Evolutionary conservation across 139 green algal genomes (phyloP).

Genomic region (Micractinium sp.): DNA sequence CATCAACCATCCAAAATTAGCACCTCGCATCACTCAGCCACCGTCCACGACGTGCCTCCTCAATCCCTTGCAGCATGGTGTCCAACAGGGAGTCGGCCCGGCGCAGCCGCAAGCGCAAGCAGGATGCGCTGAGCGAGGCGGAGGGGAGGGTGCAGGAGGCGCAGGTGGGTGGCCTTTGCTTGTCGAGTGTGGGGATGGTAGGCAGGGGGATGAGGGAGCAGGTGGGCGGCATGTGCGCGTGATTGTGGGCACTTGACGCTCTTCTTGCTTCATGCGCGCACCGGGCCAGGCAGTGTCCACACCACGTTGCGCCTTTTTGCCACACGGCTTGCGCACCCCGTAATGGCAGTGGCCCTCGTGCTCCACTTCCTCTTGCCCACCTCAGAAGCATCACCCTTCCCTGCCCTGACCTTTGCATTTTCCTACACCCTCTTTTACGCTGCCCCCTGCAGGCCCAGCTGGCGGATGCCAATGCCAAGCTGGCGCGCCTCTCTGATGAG

Average conservation of each 20-base stretch:
- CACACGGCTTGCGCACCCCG: too few species aligned
- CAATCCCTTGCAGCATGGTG: slow-evolving; percentile 25
- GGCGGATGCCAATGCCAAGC: background rate
- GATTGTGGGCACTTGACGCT: too few species aligned
- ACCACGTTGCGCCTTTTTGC: background rate
- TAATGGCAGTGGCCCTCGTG: background rate
- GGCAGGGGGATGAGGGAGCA: too few species aligned
- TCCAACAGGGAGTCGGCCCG: slow-evolving; percentile 88
- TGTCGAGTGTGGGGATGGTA: too few species aligned
- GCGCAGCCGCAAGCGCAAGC: slow-evolving; percentile 80
- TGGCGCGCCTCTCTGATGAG: background rate
- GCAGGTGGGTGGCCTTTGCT: background rate
- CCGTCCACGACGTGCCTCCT: too few species aligned
- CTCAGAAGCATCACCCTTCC: background rate
- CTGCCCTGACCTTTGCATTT: background rate
- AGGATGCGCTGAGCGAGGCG: slow-evolving; percentile 80
- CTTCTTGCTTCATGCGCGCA: too few species aligned
- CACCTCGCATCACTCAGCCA: too few species aligned
- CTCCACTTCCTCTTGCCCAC: background rate
- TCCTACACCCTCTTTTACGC: background rate
- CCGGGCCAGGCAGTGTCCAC: background rate
- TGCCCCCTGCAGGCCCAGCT: slow-evolving; percentile 4
- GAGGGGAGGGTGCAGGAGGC: slow-evolving; percentile 60
- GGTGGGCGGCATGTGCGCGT: background rate
- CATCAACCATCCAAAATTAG: too few species aligned